Percentiles rank a stretch among this genome's conserved stretches.
phyloP scores from a whole-genome alignment of 1,284 basidiomycete species.

The Cronartium quercuum region DNA sequence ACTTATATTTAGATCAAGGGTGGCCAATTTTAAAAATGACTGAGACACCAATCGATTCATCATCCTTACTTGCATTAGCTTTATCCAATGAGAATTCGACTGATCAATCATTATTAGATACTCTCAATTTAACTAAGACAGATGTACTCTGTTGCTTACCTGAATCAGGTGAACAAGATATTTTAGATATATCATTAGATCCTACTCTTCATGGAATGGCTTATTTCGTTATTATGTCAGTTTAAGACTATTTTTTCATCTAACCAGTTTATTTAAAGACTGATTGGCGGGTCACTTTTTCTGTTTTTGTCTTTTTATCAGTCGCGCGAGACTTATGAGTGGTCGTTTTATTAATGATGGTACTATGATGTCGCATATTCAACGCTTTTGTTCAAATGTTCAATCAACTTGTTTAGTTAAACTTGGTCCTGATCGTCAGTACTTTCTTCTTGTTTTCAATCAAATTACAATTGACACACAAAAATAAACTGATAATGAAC shows the following conservation, averaged over 20 bases:
- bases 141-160: background rate
- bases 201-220: background rate
- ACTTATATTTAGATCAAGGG: too few relatives aligned
- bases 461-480: too few relatives aligned
- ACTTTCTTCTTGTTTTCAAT: too few relatives aligned
- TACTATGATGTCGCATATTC: background rate
- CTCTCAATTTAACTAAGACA: background rate
- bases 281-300: background rate
- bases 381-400: background rate
- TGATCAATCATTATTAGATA: background rate
- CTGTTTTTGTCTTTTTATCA: background rate
- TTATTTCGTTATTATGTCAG: conserved; percentile 16
- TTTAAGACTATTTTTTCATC: background rate
- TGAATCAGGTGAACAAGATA: background rate
- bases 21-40: too few relatives aligned
- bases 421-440: background rate
- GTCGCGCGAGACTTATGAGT: background rate
- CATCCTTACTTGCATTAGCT: background rate
- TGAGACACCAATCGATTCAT: too few relatives aligned
- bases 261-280: background rate
- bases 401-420: background rate
- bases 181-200: conserved; percentile 5
- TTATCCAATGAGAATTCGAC: background rate
- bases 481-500: too few relatives aligned
- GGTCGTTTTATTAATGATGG: background rate